Base-by-base conservation (phyloP, 257 asterid genomes). In the Osmanthus fragrans region DNA sequence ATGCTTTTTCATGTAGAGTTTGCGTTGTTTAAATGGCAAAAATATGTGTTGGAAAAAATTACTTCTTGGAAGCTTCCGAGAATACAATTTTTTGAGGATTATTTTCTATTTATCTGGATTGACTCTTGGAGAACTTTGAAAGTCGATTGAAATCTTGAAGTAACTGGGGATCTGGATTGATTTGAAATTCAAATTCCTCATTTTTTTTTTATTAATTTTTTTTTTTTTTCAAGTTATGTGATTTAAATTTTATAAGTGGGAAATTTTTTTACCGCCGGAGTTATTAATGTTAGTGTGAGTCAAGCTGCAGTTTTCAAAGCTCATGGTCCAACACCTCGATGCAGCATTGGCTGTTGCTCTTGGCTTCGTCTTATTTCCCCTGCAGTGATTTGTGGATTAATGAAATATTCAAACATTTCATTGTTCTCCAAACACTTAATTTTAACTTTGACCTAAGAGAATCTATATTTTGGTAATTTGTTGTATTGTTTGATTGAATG, bases 301-400 rank as follows among this genome's bases (percentile, higher is more conserved):
- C 69, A 64, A 60, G 76, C 77, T 73, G 80, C 74, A 68, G 56
- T 33, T 76, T 30, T 51, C 49, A 73, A 21, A 68, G 79, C 75
- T 40, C 63, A 75, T 21, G 83, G 71, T 79, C 76, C 47, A 40
- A n/a, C 63, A 39, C 70, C 64, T 34, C 25, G 77, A 67, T 54
- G 79, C 12, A 15, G 29, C 51, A 3, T 33, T 37, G 56, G n/a
- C 19, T 30, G 8, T 70, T 33, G 18, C 37, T 47, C 19, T 23
- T 67, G 10, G 39, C 56, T 47, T 47, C 45, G 13, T 66, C 76
- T 56, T 49, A 29, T 58, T 54, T 54, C 42, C 60, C n/a, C 23
- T 64, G 74, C 34, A 42, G 39, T 63, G 47, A 54, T 60, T 21
- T 60, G 33, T 5, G 5, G n/a, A 8, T 18, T n/a, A 56, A 64